These are phyloP conservation scores for Kodamaea ohmeri DNA, from an alignment of 1,139 yeast genomes.

Conservation along the genomic window DNA sequence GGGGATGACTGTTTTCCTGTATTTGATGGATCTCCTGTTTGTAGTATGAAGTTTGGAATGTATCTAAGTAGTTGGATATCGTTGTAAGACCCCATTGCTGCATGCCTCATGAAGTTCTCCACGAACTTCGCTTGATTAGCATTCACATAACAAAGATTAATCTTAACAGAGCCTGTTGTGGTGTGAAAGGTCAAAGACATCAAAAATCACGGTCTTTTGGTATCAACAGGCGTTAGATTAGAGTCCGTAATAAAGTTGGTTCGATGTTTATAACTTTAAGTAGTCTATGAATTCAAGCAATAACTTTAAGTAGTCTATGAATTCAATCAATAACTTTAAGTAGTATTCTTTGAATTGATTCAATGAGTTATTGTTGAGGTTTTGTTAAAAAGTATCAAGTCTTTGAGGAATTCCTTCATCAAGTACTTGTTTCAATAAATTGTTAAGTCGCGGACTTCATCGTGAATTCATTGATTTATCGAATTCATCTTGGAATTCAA, in stretches of 20 bases:
- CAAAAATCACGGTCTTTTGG: neutral
- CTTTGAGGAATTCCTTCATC: too few relatives aligned
- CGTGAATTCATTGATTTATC: neutral
- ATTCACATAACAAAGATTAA: conserved; percentile 16
- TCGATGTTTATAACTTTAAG: neutral
- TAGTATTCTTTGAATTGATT: neutral
- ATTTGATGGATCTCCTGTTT: conserved; percentile 51
- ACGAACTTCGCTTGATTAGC: conserved; percentile 15
- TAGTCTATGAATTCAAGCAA: neutral
- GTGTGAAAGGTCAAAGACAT: conserved; percentile 19
- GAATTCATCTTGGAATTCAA: neutral
- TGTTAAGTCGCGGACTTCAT: neutral
- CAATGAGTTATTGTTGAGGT: neutral
- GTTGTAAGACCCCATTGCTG: conserved; percentile 46
- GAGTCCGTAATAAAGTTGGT: too few relatives aligned
- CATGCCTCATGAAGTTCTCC: conserved; percentile 38
- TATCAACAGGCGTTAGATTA: neutral
- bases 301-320: neutral
- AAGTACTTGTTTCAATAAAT: neutral
- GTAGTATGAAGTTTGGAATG: conserved; percentile 45
- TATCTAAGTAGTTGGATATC: conserved; percentile 40
- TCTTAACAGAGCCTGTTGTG: conserved; percentile 20
- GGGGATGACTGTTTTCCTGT: conserved; percentile 33
- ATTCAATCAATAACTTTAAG: neutral
- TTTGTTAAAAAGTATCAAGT: too few relatives aligned